Percentiles rank a stretch among this genome's conserved stretches.
Evolutionary conservation across 345 rosid genomes (phyloP).

Genomic region (Firmiana major): DNA sequence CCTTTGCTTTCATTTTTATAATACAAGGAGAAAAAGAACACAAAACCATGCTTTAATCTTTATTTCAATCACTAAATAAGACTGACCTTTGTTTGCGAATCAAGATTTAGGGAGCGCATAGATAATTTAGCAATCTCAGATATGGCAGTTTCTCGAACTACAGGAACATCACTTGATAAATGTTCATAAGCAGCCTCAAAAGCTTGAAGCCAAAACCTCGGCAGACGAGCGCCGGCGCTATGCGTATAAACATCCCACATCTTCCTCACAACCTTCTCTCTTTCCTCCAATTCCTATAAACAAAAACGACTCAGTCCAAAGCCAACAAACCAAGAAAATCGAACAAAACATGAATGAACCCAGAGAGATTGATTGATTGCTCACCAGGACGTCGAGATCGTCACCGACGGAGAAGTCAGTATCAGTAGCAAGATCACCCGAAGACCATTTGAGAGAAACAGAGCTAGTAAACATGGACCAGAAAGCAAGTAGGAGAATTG

Average conservation of each 20-base stretch:
- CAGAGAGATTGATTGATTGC: neutral
- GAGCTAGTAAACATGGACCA: conserved; percentile 86
- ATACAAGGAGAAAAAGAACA: neutral
- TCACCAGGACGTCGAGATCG: conserved; percentile 75
- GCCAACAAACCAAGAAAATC: neutral
- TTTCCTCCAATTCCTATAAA: conserved; percentile 66
- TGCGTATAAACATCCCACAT: conserved; percentile 86
- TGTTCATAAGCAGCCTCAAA: conserved; percentile 75
- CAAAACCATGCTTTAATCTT: neutral
- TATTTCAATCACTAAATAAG: neutral
- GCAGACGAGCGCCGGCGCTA: conserved; percentile 41
- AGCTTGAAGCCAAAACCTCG: conserved; percentile 74
- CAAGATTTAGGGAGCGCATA: conserved; percentile 29
- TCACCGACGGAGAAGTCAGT: conserved; percentile 29
- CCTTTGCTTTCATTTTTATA: neutral
- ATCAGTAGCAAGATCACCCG: conserved; percentile 37
- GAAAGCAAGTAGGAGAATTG: conserved; percentile 65
- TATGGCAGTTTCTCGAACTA: conserved; percentile 49
- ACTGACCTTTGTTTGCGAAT: conserved; percentile 26
- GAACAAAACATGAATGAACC: neutral
- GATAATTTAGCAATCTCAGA: conserved; percentile 82
- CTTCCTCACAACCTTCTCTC: conserved; percentile 64
- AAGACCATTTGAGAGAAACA: conserved; percentile 67
- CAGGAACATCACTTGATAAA: conserved; percentile 49
- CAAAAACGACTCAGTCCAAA: neutral